Evolutionary conservation across 208 protist genomes (phyloP), one percentile per base, ranked within the genome.

Genomic region (Acanthamoeba culbertsoni): DNA sequence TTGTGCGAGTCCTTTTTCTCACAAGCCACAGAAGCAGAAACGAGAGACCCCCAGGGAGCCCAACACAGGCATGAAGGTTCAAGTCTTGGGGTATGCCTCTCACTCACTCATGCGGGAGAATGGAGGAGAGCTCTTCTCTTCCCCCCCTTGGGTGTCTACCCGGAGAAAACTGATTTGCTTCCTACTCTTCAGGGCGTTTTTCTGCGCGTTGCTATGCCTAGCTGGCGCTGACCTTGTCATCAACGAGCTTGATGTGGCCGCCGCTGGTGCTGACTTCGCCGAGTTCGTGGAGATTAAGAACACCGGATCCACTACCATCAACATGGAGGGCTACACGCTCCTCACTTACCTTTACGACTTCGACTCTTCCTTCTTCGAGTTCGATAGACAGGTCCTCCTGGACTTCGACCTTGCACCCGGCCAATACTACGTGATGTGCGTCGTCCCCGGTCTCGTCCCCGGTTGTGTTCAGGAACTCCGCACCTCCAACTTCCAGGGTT

Each of bases 251-350:
- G 71, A 82, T 43, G 42, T 53, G 2, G 4, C 42, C n/a, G 33
- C 14, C 5, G 0, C 20, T 28, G 71, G 42, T 0, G 42, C 23
- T 2, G 42, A 82, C 42, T 82, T 35, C 20, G 2, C 4, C 2
- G 71, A 82, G 71, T 82, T 82, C 42, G n/a, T 82, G 1, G 71
- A 82, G 71, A 51, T 82, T 43, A n/a, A 82, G 5, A 82, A 82
- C 71, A 12, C 23, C 28, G 71, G 71, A 20, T 1, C 71, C 0
- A 12, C 1, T 1, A 1, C 71, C 8, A 35, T 82, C 42, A 53
- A 82, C 71, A 0, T 82, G 1, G 4, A 5, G 37, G 42, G 35
- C 6, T 82, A 35, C 42, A 46, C 0, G 26, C 6, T 82, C 14
- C 20, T 16, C 23, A 16, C 53, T 43, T 82, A 53, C 63, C 5